Base-by-base conservation (phyloP, 495 filamentous ascomycete species). In the Trichoderma reesei region DNA sequence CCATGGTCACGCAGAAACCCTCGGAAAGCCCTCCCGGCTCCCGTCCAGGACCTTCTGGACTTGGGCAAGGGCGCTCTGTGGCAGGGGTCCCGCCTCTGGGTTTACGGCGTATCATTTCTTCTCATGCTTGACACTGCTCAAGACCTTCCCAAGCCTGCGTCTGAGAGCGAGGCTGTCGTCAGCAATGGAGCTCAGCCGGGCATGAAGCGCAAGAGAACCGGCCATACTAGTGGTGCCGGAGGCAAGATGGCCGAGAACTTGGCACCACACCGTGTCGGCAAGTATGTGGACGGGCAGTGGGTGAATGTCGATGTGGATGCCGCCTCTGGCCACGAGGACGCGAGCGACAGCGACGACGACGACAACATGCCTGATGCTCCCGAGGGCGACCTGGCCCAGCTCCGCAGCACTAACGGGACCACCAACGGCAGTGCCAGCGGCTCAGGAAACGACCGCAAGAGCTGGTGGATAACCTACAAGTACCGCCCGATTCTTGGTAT, bases 401-500 rank as follows among this genome's bases (percentile, higher is more conserved):
- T 75, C 59, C 69, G 76, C 64, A 73, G 16, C 69, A 59, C 14
- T 67, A 73, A 33, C 66, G 64, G 38, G 71, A 70, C 68, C 59
- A 66, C 61, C 60, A 67, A 66, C 41, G 66, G n/a, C 62, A 37
- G n/a, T n/a, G n/a, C n/a, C 18, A 48, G 72, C 70, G 65, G 59
- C 38, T 60, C 62, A 61, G 5, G 41, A 18, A 18, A 42, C 61
- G 38, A 46, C 38, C 38, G 41, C 38, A 63, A 63, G 38, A 75
- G 78, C 26, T 87, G 81, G 68, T 98, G 91, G 92, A 83, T 83
- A 67, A 93, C 91, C 9, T 90, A 88, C 75, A 92, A 94, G 71
- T 99, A 96, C 72, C 80, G 91, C 64, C 89, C 92, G 9, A 91
- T 99, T 65, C 75, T 99, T 67, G 94, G 92, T 5, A 88, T 98